Conservation (phyloP, 2,329 filamentous ascomycete genomes). For the Hypoxylon sp. region DNA sequence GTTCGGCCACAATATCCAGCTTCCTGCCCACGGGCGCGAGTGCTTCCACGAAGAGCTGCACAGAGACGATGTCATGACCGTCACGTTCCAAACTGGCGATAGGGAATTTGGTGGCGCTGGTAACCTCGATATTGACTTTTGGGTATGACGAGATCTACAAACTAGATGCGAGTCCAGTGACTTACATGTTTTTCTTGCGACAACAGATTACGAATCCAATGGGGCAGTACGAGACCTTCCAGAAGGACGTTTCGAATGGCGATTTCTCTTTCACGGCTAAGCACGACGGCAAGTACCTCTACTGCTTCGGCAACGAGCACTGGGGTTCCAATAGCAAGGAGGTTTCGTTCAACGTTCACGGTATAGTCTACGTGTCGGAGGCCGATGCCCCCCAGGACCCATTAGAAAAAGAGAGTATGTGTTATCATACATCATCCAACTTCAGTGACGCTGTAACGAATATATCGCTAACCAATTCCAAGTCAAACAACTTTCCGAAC, state of each 20-base stretch:
- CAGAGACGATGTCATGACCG: constrained; percentile 96
- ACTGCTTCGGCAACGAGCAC: constrained; percentile 99
- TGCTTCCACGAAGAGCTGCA: constrained; percentile 97
- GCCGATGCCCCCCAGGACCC: constrained; percentile 87
- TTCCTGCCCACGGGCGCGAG: constrained; percentile 92
- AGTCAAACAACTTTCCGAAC: constrained; percentile 88
- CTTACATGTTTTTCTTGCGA: constrained; percentile 25
- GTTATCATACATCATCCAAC: background rate
- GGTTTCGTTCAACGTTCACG: constrained; percentile 99
- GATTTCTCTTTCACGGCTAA: constrained; percentile 92
- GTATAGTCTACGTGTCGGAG: constrained; percentile 96
- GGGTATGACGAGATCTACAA: constrained; percentile 72
- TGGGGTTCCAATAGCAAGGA: constrained; percentile 98
- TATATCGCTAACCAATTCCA: constrained; percentile 12
- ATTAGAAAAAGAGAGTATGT: constrained; percentile 87
- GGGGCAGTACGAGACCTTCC: constrained; percentile 82
- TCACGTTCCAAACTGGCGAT: constrained; percentile 98
- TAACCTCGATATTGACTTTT: constrained; percentile 97
- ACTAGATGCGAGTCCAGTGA: constrained; percentile 34
- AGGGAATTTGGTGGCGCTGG: constrained; percentile 94
- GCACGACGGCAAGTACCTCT: constrained; percentile 89
- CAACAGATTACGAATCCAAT: constrained; percentile 82
- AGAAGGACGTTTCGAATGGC: constrained; percentile 87
- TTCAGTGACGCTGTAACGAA: background rate
- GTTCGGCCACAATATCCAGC: constrained; percentile 93